Base-by-base conservation (phyloP, 257 asterid genomes). In the Lycium ferocissimum region DNA sequence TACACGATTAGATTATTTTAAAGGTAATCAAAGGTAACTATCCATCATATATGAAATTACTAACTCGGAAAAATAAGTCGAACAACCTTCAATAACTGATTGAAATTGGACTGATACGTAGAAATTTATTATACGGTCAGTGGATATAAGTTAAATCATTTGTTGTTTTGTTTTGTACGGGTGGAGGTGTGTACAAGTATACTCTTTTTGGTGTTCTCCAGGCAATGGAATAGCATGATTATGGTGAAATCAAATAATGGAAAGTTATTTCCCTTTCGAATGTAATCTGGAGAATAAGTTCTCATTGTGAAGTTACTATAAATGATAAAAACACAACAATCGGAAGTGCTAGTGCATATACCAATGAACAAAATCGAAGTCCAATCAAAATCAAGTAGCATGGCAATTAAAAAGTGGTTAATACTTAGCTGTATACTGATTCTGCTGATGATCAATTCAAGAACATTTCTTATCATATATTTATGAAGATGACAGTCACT, bases 201-300 rank as follows among this genome's bases (percentile, higher is more conserved):
- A 53, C 82, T 12, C 5, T 17, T 43, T 69, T 56, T 56, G 7
- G 22, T 14, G 22, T 14, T 53, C 13, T 78, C 17, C 17, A 14
- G 49, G 65, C 47, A 78, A 78, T 78, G 43, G 65, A 78, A 53
- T 53, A 53, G 8, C 65, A 76, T 75, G 62, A 75, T 22, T 33
- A 78, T 78, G 82, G 82, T 78, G 8, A 51, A 53, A 78, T 54
- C 33, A 53, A 26, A 14, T 72, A 72, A 45, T 26, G 49, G 65
- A 53, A 78, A 53, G 47, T 26, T 26, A 78, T 78, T 78, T 57
- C 62, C 67, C 47, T 51, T 80, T 9, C 53, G 81, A 8, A 85
- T 75, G 72, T 53, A 66, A 78, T 57, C 9, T 47, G 67, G 22
- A 35, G 88, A 85, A 85, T 82, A 85, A 82, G 56, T 82, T 82